Conservation (phyloP, 768 basidiomycete species). For the Pleurotus djamor region DNA sequence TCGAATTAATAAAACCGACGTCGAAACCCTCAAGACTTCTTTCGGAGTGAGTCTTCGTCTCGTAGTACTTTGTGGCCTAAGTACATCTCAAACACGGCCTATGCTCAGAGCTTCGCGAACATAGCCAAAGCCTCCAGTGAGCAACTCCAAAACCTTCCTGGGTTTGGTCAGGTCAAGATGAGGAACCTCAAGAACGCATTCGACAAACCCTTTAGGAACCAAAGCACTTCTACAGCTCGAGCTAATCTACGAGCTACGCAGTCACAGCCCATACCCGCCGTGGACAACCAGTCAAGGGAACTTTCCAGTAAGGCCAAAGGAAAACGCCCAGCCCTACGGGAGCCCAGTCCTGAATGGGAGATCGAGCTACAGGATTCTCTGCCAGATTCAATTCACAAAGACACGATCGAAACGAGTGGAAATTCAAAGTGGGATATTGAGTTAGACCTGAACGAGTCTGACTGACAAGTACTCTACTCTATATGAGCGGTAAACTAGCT, state of each 20-base stretch:
- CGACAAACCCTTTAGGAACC: constrained; percentile 81
- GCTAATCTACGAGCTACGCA: constrained; percentile 22
- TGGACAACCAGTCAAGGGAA: background rate
- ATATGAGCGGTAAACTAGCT: no score
- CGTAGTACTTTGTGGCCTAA: background rate
- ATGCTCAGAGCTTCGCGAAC: constrained; percentile 75
- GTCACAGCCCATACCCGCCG: constrained; percentile 1
- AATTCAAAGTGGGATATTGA: constrained; percentile 80
- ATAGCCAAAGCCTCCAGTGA: constrained; percentile 74
- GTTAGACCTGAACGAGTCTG: constrained; percentile 39
- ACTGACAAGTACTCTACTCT: background rate
- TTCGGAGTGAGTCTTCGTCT: constrained; percentile 69
- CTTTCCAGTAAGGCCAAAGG: constrained; percentile 1
- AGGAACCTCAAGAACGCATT: constrained; percentile 90
- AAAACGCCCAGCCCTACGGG: background rate
- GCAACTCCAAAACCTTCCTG: constrained; percentile 80
- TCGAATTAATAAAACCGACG: constrained; percentile 97
- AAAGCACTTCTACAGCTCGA: constrained; percentile 47
- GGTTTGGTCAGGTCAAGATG: constrained; percentile 93
- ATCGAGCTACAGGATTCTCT: no score
- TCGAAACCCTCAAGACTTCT: constrained; percentile 87
- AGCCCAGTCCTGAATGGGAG: constrained; percentile 3
- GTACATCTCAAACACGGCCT: background rate
- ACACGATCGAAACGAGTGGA: constrained; percentile 20
- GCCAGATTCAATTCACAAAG: background rate